These are phyloP conservation scores for Suillus subaureus DNA, from an alignment of 768 basidiomycete species.

Conservation along the genomic window DNA sequence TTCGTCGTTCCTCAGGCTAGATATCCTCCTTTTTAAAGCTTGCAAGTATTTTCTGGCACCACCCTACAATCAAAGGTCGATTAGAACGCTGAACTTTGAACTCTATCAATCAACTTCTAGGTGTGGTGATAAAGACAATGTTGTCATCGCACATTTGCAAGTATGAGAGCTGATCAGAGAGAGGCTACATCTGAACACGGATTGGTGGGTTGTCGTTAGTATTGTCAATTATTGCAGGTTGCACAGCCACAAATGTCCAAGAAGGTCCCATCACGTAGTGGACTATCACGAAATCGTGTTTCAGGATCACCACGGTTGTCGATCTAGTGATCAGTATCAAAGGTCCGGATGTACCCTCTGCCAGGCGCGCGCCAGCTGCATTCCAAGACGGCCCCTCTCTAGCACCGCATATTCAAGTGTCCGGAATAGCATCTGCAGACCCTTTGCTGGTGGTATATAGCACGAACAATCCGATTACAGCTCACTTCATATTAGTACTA, in stretches of 20 bases:
- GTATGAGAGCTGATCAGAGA: not conserved
- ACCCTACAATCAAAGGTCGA: not conserved
- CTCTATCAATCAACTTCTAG: no score
- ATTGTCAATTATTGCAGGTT: not conserved
- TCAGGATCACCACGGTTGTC: not conserved
- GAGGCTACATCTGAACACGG: not conserved
- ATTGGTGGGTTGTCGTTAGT: not conserved
- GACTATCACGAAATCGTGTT: not conserved
- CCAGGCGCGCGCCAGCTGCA: not conserved
- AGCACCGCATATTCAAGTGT: not conserved
- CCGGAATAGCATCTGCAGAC: not conserved
- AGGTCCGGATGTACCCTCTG: not conserved
- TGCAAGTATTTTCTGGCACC: not conserved
- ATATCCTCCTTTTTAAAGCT: no score
- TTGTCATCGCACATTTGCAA: not conserved
- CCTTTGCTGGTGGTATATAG: not conserved
- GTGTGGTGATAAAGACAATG: not conserved
- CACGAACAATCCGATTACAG: not conserved
- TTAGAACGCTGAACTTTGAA: not conserved
- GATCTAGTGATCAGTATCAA: not conserved
- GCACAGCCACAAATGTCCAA: not conserved
- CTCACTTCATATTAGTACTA: conserved; percentile 1
- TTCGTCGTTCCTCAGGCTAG: no score
- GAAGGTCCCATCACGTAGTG: not conserved
- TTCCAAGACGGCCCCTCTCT: not conserved